A percentile compares a stretch with the other conserved stretches of the same genome.
Conservation (phyloP, 2,329 filamentous ascomycete species). For the Camptophora hylomeconis region DNA sequence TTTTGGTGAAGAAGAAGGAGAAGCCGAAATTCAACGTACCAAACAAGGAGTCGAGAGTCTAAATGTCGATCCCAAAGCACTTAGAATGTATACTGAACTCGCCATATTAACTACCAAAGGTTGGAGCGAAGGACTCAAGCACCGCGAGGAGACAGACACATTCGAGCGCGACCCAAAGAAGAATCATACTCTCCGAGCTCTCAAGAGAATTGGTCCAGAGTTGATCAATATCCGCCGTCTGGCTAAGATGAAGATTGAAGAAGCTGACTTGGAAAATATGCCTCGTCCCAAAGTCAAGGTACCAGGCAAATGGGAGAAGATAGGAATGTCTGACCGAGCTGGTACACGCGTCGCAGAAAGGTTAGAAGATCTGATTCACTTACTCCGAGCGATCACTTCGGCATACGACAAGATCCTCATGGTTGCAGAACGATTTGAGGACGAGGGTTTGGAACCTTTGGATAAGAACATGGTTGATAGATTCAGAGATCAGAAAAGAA, state of each 20-base stretch:
- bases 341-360: conserved; percentile 6
- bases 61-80: conserved; percentile 12
- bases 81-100: conserved; percentile 14
- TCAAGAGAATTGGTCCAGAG: conserved; percentile 9
- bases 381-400: conserved; percentile 20
- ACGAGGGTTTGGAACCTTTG: conserved; percentile 13
- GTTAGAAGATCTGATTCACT: conserved; percentile 12
- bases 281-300: conserved; percentile 6
- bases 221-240: conserved; percentile 10
- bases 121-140: conserved; percentile 9
- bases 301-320: conserved; percentile 8
- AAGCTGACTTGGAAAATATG: conserved; percentile 10
- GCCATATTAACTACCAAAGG: conserved; percentile 16
- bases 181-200: conserved; percentile 13
- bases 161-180: conserved; percentile 14
- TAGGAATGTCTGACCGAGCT: conserved; percentile 2
- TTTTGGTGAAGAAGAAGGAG: conserved; percentile 1
- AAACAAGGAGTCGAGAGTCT: conserved; percentile 7
- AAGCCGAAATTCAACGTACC: neutral
- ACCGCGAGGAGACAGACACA: conserved; percentile 12
- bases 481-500: neutral
- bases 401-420: conserved; percentile 21
- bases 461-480: conserved; percentile 5
- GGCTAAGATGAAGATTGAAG: conserved; percentile 11
- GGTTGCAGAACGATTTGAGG: conserved; percentile 13